phyloP scores from a whole-genome alignment of 305 asterid species.

The Solanum aculeatissimum region DNA sequence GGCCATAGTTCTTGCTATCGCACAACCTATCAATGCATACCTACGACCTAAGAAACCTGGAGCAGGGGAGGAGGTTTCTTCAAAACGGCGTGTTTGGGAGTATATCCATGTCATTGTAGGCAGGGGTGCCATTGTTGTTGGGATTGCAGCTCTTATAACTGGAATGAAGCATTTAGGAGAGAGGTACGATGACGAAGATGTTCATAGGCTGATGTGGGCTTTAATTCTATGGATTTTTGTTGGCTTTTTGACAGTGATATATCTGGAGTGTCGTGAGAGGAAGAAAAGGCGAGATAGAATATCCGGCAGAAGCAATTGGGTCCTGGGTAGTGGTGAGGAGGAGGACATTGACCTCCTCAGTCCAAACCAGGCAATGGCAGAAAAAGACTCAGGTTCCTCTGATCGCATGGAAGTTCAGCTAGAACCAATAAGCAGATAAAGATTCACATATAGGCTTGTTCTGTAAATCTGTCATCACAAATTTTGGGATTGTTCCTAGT shows the following conservation, averaged over 20 bases:
- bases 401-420: slow-evolving; percentile 90
- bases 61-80: slow-evolving; percentile 39
- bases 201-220: slow-evolving; percentile 70
- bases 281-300: slow-evolving; percentile 32
- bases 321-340: slow-evolving; percentile 69
- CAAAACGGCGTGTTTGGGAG: slow-evolving; percentile 56
- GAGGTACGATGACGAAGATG: slow-evolving; percentile 65
- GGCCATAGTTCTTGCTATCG: slow-evolving; percentile 56
- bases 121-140: slow-evolving; percentile 62
- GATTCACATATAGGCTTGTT: slow-evolving; percentile 1
- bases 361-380: slow-evolving; percentile 21
- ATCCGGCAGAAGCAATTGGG: slow-evolving; percentile 70
- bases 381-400: slow-evolving; percentile 39
- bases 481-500: slow-evolving; percentile 16
- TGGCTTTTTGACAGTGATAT: slow-evolving; percentile 40
- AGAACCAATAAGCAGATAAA: slow-evolving; percentile 64
- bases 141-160: slow-evolving; percentile 65
- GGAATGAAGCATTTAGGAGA: slow-evolving; percentile 95
- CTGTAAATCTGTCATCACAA: slow-evolving; percentile 7
- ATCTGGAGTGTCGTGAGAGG: slow-evolving; percentile 65
- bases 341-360: slow-evolving; percentile 70
- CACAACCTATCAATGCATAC: slow-evolving; percentile 82
- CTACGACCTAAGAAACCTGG: slow-evolving; percentile 72
- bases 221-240: slow-evolving; percentile 69
- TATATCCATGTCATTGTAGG: slow-evolving; percentile 61